Percentiles rank a stretch among this genome's conserved stretches.
Evolutionary conservation across 352 stramenopile genomes (phyloP).

Genomic region (Saprolegnia diclina): DNA sequence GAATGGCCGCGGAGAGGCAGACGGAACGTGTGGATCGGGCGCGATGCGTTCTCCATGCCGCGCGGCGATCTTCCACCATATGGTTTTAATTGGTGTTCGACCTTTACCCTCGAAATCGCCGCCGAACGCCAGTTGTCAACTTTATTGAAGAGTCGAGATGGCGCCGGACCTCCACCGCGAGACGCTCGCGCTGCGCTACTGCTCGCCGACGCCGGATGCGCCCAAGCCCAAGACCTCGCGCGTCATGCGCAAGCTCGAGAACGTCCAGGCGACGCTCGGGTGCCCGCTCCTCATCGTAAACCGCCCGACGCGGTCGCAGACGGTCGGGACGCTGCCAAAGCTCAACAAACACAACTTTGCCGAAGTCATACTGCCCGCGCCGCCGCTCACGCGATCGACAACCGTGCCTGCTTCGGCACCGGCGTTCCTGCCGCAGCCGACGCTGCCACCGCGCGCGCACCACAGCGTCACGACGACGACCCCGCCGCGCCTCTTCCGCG

Average conservation of each 20-base stretch:
- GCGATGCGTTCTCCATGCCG: too few relatives aligned
- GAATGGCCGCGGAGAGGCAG: too few relatives aligned
- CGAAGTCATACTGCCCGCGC: conserved; percentile 12
- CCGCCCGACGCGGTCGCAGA: background rate
- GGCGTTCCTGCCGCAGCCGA: background rate
- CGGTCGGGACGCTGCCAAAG: conserved; percentile 15
- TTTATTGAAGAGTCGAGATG: background rate
- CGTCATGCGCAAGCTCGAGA: conserved; percentile 24
- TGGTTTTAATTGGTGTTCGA: too few relatives aligned
- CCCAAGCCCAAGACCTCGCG: conserved; percentile 6
- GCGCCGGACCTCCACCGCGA: background rate
- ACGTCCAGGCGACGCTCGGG: conserved; percentile 22
- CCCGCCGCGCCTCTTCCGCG: background rate
- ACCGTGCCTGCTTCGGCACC: background rate
- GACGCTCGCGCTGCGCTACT: conserved; percentile 22
- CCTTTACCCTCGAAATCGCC: too few relatives aligned
- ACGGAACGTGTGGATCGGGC: too few relatives aligned
- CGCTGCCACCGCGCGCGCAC: background rate
- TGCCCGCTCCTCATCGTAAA: conserved; percentile 6
- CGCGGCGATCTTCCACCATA: too few relatives aligned
- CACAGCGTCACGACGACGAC: background rate
- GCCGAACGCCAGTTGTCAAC: too few relatives aligned
- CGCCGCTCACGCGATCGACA: background rate
- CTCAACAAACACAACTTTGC: conserved; percentile 24
- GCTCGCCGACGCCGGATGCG: background rate